Evolutionary conservation across 768 basidiomycete species (phyloP).

Genomic region (Russula ochroleuca): DNA sequence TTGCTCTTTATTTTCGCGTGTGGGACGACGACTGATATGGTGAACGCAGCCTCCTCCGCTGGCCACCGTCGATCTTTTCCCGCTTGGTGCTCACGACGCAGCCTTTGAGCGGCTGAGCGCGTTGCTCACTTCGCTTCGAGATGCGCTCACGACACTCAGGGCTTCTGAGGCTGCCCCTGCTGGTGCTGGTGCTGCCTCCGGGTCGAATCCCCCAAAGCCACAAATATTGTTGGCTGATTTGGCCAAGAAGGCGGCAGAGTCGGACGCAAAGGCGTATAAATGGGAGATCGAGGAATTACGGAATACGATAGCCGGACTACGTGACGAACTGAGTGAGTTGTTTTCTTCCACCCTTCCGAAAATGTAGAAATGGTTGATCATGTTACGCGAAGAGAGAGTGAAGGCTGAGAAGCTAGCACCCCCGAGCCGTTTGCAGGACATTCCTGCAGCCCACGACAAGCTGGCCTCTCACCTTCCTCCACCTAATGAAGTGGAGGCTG

Average conservation of each 20-base stretch:
- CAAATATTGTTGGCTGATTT: slow-evolving; percentile 18
- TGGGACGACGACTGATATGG: background rate
- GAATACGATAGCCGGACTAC: slow-evolving; percentile 46
- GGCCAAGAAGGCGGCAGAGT: slow-evolving; percentile 23
- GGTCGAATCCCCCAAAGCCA: slow-evolving; percentile 10
- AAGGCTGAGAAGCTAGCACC: slow-evolving; percentile 48
- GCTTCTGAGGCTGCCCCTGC: background rate
- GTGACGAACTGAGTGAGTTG: slow-evolving; percentile 54
- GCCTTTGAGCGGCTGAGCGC: slow-evolving; percentile 31
- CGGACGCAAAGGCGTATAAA: slow-evolving; percentile 31
- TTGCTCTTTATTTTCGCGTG: slow-evolving; percentile 26
- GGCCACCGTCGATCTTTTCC: slow-evolving; percentile 31
- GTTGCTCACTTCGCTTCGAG: slow-evolving; percentile 31
- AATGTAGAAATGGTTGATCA: background rate
- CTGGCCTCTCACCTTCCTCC: slow-evolving; percentile 24
- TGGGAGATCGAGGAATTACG: slow-evolving; percentile 51
- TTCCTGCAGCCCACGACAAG: background rate
- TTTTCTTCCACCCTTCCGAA: background rate
- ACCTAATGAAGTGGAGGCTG: slow-evolving; percentile 39
- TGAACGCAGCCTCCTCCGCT: slow-evolving; percentile 30
- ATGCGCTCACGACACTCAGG: slow-evolving; percentile 25
- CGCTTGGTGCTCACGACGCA: slow-evolving; percentile 29
- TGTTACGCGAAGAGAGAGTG: slow-evolving; percentile 13
- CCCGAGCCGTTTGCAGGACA: background rate
- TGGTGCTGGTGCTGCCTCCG: background rate